Evolutionary conservation across 2,329 filamentous ascomycete genomes (phyloP).

Genomic region (Microascus cirrosus): DNA sequence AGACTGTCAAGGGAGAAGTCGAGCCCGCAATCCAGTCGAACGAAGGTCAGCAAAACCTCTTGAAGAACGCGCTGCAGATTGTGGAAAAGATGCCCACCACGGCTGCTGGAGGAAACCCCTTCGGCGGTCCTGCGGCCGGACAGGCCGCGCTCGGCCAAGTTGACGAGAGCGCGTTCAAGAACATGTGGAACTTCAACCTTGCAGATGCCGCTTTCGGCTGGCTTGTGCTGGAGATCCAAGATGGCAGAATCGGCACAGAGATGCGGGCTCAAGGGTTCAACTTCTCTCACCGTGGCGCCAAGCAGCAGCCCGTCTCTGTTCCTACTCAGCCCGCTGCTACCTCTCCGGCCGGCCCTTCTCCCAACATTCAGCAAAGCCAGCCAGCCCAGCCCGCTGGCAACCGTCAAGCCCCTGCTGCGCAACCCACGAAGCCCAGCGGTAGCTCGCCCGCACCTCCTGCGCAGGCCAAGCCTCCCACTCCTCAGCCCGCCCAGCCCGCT

Average conservation of each 20-base stretch:
- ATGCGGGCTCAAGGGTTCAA: slow-evolving; percentile 99
- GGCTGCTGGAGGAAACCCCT: slow-evolving; percentile 91
- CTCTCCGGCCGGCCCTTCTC: slow-evolving; percentile 12
- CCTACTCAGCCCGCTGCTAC: slow-evolving; percentile 22
- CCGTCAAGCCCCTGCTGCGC: background rate
- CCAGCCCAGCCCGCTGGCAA: slow-evolving; percentile 4
- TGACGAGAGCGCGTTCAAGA: slow-evolving; percentile 98
- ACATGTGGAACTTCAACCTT: slow-evolving; percentile 99
- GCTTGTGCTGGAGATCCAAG: slow-evolving; percentile 88
- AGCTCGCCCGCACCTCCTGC: slow-evolving; percentile 14
- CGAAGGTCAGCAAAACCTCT: slow-evolving; percentile 81
- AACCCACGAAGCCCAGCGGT: slow-evolving; percentile 1
- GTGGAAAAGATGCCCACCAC: slow-evolving; percentile 98
- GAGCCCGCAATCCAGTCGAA: slow-evolving; percentile 90
- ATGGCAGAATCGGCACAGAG: slow-evolving; percentile 91
- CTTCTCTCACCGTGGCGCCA: slow-evolving; percentile 88
- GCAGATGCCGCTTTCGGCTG: slow-evolving; percentile 96
- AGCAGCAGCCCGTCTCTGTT: slow-evolving; percentile 45
- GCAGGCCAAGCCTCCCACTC: slow-evolving; percentile 29
- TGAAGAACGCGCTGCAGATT: slow-evolving; percentile 83
- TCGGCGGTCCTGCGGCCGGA: slow-evolving; percentile 73
- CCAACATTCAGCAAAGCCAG: slow-evolving; percentile 9
- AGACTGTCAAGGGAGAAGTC: slow-evolving; percentile 93
- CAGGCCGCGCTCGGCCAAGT: slow-evolving; percentile 72
- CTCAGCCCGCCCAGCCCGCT: slow-evolving; percentile 35